Evolutionary conservation across 805 yeast genomes (phyloP), one percentile per base, ranked within the genome.

Genomic region (Pichia eremophila): DNA sequence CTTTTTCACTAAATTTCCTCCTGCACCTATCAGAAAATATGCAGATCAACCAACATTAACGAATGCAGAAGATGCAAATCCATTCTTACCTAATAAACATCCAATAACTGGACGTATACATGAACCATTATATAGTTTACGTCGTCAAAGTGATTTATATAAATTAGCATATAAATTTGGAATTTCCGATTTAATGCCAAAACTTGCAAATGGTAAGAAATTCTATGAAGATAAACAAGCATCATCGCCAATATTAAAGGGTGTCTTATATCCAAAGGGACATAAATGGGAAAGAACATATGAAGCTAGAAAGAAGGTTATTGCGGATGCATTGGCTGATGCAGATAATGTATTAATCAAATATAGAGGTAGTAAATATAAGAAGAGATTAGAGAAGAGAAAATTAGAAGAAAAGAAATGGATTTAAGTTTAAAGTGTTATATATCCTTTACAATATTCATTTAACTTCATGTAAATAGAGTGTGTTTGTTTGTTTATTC

Each of bases 1-100:
- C 54, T 90, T 89, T 66, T 89, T 90, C 69, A 72, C 78, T 44
- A 82, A 78, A 63, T 86, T 79, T 60, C 97, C 97, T 32, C 96
- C 96, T 9, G 69, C 82, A 22, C 91, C 89, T n/a, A 79, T 78
- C 65, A 74, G 75, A 18, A 62, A 74, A 54, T 90, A 88, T 63
- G 71, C 86, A 6, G 66, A 72, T 3, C 74, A 72, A 52, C 84
- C 95, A 45, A 77, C 85, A 2, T 68, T 77, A 29, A 80, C 85
- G 22, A 69, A 67, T 43, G 90, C 88, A 43, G 73, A 77, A 22
- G 76, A 78, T 51, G 85, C 89, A 56, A 90, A 90, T 65, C 97
- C 97, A 46, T 90, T 90, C 64, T 65, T 87, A 47, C 83, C 95
- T 25, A 89, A 87, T 64, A 83, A 76, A 59, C 89, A 89, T 63